These are phyloP conservation scores for Botryotinia convoluta DNA, from an alignment of 2,329 filamentous ascomycete species.

Conservation along the genomic window DNA sequence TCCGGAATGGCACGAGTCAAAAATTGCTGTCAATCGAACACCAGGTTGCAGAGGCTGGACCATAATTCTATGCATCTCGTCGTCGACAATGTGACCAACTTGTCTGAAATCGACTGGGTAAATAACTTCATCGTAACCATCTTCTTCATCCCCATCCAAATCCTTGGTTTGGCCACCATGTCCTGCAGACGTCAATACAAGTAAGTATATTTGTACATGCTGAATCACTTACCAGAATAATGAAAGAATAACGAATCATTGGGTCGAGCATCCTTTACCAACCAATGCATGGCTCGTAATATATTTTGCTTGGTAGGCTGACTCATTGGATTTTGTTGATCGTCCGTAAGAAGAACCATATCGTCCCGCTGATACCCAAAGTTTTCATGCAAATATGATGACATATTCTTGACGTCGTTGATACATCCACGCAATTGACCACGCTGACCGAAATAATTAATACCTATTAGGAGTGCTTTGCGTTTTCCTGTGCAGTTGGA, in stretches of 20 bases:
- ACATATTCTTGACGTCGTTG: constrained; percentile 98
- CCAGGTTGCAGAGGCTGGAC: constrained; percentile 76
- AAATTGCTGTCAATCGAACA: constrained; percentile 72
- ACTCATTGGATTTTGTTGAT: constrained; percentile 96
- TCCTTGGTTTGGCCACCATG: constrained; percentile 82
- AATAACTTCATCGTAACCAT: constrained; percentile 80
- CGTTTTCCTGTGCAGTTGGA: constrained; percentile 84
- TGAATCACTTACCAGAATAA: constrained; percentile 69
- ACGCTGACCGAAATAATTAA: constrained; percentile 93
- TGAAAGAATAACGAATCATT: constrained; percentile 98
- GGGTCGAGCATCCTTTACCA: constrained; percentile 87
- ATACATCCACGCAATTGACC: constrained; percentile 91
- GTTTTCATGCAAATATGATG: constrained; percentile 79
- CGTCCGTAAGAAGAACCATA: constrained; percentile 95
- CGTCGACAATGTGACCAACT: constrained; percentile 78
- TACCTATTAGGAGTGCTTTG: constrained; percentile 88
- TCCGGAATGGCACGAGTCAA: constrained; percentile 67
- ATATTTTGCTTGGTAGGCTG: constrained; percentile 97
- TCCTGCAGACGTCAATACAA: constrained; percentile 45
- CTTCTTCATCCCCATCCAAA: constrained; percentile 75
- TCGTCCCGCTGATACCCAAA: constrained; percentile 94
- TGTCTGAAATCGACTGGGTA: constrained; percentile 80
- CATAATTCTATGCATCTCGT: constrained; percentile 77
- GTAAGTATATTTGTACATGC: constrained; percentile 22
- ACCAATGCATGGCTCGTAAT: constrained; percentile 93